Percentiles rank a stretch among this genome's conserved stretches.
phyloP scores from a whole-genome alignment of 257 asterid genomes.

The Perilla frutescens region DNA sequence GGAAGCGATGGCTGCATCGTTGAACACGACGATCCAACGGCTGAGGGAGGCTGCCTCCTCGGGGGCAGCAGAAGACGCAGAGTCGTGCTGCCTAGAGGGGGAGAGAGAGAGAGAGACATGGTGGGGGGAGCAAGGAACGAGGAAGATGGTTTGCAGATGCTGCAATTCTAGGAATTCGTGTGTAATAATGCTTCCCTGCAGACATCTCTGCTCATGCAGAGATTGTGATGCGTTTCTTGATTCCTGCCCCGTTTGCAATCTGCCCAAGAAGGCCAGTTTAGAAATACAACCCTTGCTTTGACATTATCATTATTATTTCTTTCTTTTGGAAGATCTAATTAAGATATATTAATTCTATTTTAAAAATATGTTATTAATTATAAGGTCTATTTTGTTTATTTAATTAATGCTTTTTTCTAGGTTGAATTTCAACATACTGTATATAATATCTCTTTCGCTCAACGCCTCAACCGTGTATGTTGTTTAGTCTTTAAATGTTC shows the following conservation, averaged over 20 bases:
- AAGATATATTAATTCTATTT: neutral
- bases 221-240: conserved; percentile 60
- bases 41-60: conserved; percentile 48
- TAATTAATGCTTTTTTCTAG: no score
- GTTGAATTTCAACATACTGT: no score
- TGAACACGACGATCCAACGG: conserved; percentile 58
- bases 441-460: no score
- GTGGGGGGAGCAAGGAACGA: neutral
- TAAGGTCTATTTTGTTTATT: neutral
- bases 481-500: no score
- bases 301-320: neutral
- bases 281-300: conserved; percentile 47
- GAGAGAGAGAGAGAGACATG: neutral
- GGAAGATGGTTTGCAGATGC: conserved; percentile 54
- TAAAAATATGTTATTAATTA: neutral
- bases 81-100: conserved; percentile 51
- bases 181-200: conserved; percentile 74
- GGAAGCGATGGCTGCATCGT: conserved; percentile 53
- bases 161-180: conserved; percentile 58
- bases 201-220: conserved; percentile 77
- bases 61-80: conserved; percentile 61
- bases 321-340: neutral
- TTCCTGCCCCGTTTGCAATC: conserved; percentile 74
- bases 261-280: conserved; percentile 58
- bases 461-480: no score